Conservation (phyloP, 805 yeast genomes). For the Starmera amethionina region DNA sequence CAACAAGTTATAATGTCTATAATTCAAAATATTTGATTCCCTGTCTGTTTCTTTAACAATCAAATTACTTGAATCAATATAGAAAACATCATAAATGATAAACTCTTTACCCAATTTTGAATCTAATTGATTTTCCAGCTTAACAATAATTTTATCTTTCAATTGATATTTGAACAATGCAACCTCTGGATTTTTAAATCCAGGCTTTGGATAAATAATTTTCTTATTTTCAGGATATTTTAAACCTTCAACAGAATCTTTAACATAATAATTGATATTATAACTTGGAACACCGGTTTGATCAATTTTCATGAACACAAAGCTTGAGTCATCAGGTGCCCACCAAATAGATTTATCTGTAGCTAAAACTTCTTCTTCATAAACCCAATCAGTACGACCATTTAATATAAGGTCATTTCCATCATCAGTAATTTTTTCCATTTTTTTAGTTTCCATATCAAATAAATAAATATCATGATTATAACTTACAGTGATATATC, state of each 20-base stretch:
- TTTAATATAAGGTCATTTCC: slow-evolving; percentile 63
- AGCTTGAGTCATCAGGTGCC: slow-evolving; percentile 62
- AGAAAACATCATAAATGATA: slow-evolving; percentile 56
- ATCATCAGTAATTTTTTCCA: slow-evolving; percentile 45
- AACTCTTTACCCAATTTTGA: slow-evolving; percentile 30
- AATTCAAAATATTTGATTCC: slow-evolving; percentile 51
- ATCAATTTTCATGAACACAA: slow-evolving; percentile 56
- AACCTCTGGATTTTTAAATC: slow-evolving; percentile 63
- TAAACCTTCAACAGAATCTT: slow-evolving; percentile 29
- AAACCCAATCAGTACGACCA: slow-evolving; percentile 91
- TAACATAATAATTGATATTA: slow-evolving; percentile 65
- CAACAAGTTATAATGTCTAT: slow-evolving; percentile 33
- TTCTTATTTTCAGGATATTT: slow-evolving; percentile 50
- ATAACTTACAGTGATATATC: slow-evolving; percentile 50
- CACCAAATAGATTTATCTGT: slow-evolving; percentile 74
- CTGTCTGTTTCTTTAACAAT: slow-evolving; percentile 56
- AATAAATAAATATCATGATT: slow-evolving; percentile 58
- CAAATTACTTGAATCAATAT: slow-evolving; percentile 45
- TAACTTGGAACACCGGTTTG: slow-evolving; percentile 66
- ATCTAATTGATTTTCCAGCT: slow-evolving; percentile 14
- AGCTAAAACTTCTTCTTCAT: slow-evolving; percentile 80
- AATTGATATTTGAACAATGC: slow-evolving; percentile 37
- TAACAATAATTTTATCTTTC: slow-evolving; percentile 19
- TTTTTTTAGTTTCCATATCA: slow-evolving; percentile 19
- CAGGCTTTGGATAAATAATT: slow-evolving; percentile 78